phyloP scores from a whole-genome alignment of 495 filamentous ascomycete genomes.

The Trichoderma parareesei region DNA sequence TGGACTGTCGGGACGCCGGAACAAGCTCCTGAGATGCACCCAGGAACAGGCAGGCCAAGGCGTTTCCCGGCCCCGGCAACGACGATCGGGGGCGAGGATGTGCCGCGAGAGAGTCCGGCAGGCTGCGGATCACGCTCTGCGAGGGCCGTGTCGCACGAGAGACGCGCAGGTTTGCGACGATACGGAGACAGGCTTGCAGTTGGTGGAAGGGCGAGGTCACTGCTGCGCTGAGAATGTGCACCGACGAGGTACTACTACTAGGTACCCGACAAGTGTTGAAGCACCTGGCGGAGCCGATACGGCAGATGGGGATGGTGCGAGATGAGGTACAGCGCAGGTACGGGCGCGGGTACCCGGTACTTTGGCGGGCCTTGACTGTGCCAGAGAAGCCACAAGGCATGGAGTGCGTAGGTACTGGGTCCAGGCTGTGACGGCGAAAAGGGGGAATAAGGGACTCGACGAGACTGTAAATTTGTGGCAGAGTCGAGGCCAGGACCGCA shows the following conservation, averaged over 20 bases:
- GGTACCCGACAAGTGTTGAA: too few relatives aligned
- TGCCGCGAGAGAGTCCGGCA: neutral
- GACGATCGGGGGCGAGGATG: neutral
- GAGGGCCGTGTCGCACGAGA: neutral
- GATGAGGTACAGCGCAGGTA: neutral
- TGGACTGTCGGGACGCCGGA: conserved; percentile 5
- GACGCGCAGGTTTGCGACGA: neutral
- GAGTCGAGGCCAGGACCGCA: neutral
- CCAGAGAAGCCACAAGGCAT: too few relatives aligned
- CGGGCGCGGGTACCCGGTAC: neutral
- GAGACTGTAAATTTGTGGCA: neutral
- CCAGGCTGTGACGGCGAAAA: neutral
- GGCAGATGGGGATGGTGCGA: neutral
- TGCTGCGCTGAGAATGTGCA: too few relatives aligned
- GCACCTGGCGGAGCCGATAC: neutral
- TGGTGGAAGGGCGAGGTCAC: too few relatives aligned
- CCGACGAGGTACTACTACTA: neutral
- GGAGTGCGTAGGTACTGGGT: neutral
- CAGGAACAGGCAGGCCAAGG: neutral
- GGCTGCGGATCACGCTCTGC: neutral
- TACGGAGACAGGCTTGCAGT: too few relatives aligned
- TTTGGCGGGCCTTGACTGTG: neutral
- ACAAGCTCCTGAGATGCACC: neutral
- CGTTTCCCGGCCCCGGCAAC: neutral
- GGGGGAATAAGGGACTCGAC: neutral